A percentile compares a stretch with the other conserved stretches of the same genome.
phyloP scores from a whole-genome alignment of 169 alveolate genomes.

The Plasmodium knowlesi region DNA sequence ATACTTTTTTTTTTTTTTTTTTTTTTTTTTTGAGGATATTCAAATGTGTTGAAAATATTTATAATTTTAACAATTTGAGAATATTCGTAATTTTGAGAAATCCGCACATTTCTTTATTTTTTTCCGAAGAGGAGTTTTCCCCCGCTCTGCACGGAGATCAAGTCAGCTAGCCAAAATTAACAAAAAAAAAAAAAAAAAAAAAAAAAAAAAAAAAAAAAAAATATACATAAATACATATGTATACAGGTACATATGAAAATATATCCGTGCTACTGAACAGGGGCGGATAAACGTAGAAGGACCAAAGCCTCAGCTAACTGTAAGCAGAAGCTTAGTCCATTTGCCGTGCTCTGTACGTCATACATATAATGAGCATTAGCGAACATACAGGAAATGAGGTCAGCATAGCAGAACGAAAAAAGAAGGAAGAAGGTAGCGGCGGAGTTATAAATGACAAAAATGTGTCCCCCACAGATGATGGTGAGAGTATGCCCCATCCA shows the following conservation, averaged over 20 bases:
- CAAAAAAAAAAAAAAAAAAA: no score
- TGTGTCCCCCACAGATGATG: not conserved
- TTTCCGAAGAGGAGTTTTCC: not conserved
- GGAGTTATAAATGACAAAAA: not conserved
- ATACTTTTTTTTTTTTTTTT: not conserved
- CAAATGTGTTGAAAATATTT: not conserved
- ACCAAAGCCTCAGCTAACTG: not conserved
- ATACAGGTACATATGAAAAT: not conserved
- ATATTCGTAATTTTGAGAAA: not conserved
- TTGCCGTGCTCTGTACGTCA: not conserved
- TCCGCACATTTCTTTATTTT: not conserved
- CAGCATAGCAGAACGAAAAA: constrained; percentile 15
- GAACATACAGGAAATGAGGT: constrained; percentile 47
- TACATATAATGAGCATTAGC: constrained; percentile 45
- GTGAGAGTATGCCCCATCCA: not conserved
- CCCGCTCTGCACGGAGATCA: not conserved
- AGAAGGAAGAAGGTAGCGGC: not conserved
- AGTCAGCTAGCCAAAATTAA: not conserved
- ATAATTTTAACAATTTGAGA: not conserved
- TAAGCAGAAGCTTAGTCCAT: not conserved
- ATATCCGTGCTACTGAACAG: not conserved
- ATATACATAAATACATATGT: not conserved
- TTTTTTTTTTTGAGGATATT: not conserved
- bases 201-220: not conserved
- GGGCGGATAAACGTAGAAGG: not conserved